Base-by-base conservation (phyloP, 495 filamentous ascomycete genomes). In the Barbatosphaeria neglecta region DNA sequence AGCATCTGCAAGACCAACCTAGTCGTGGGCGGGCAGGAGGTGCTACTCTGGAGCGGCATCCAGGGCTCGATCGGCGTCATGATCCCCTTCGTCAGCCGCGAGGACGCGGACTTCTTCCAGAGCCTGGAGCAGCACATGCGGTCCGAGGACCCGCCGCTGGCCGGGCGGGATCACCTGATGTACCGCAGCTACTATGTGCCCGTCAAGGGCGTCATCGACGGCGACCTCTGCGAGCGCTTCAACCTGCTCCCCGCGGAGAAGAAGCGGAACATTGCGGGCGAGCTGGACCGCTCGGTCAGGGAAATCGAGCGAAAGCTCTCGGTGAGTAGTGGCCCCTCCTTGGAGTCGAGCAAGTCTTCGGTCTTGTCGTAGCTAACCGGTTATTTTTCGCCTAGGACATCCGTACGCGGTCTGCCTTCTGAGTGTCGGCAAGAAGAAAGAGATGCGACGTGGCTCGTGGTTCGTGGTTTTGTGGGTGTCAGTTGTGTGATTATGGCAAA, bases 101-200 rank as follows among this genome's bases (percentile, higher is more conserved):
- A 96, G 55, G 90, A 97, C 57, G 87, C 93, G 35, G 90, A 96
- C 66, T 95, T 97, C 64, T 97, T 99, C 73, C 88, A 95, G 61
- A 87, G 79, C 31, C 72, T 97, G 24, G 92, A 97, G 63, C 82
- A 82, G 54, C 83, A 92, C 50, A 68, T 99, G 66, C 76, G 88
- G 41, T 74, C 70, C 16, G 88, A 95, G 52, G 84, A 95, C 52
- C 75, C 89, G 18, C 87, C 89, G 11, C 71, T 95, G 19, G 87
- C 87, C 9, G 92, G 93, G 23, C 77, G 93, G 48, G 93, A 97
- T 61, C 92, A 98, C 64, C 64, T 98, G 23, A 90, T 95, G 40
- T 99, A 95, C 57, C 74, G 93, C 45, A 79, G 88, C 39, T 99
- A 97, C 60, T 97, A 99, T 60, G 86, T 84, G n/a, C 93, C 93